A percentile compares a stretch with the other conserved stretches of the same genome.
These are phyloP conservation scores for Cytospora chrysosperma DNA, from an alignment of 2,329 filamentous ascomycete species.

Conservation along the genomic window DNA sequence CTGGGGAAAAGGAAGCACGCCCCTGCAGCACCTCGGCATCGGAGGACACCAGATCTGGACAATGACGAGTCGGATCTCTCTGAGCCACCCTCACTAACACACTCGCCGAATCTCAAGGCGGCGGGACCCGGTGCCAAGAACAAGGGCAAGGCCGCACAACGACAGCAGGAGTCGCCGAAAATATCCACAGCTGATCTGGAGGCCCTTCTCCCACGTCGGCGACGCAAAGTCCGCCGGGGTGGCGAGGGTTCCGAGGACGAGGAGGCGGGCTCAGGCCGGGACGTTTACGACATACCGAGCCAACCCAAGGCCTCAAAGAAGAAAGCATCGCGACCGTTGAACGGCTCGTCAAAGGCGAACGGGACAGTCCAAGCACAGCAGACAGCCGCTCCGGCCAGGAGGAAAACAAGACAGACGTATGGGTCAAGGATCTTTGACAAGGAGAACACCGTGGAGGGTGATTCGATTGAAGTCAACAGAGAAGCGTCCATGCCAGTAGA, in stretches of 20 bases:
- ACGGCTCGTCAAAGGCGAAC: slow-evolving; percentile 15
- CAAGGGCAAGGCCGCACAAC: slow-evolving; percentile 25
- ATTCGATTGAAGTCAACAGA: slow-evolving; percentile 37
- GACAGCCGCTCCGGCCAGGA: slow-evolving; percentile 21
- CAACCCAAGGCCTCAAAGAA: slow-evolving; percentile 37
- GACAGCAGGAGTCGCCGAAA: slow-evolving; percentile 42
- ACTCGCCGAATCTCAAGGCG: slow-evolving; percentile 58
- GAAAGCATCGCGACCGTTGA: slow-evolving; percentile 21
- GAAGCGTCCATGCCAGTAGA: slow-evolving; percentile 42
- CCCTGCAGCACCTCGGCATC: slow-evolving; percentile 29
- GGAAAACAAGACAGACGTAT: slow-evolving; percentile 45
- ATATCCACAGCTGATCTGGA: slow-evolving; percentile 56
- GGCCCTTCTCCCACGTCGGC: slow-evolving; percentile 53
- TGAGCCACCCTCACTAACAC: slow-evolving; percentile 64
- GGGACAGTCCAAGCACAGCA: not conserved
- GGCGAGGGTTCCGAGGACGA: slow-evolving; percentile 48
- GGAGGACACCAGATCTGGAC: slow-evolving; percentile 39
- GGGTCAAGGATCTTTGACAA: slow-evolving; percentile 51
- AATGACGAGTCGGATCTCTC: slow-evolving; percentile 55
- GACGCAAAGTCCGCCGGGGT: slow-evolving; percentile 37
- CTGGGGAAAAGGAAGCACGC: slow-evolving; percentile 46
- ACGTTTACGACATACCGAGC: slow-evolving; percentile 56
- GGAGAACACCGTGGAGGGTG: slow-evolving; percentile 51
- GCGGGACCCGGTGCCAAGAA: slow-evolving; percentile 20
- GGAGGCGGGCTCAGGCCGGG: slow-evolving; percentile 45